Conservation (phyloP, 441 rosid species). For the Codiaeum variegatum region DNA sequence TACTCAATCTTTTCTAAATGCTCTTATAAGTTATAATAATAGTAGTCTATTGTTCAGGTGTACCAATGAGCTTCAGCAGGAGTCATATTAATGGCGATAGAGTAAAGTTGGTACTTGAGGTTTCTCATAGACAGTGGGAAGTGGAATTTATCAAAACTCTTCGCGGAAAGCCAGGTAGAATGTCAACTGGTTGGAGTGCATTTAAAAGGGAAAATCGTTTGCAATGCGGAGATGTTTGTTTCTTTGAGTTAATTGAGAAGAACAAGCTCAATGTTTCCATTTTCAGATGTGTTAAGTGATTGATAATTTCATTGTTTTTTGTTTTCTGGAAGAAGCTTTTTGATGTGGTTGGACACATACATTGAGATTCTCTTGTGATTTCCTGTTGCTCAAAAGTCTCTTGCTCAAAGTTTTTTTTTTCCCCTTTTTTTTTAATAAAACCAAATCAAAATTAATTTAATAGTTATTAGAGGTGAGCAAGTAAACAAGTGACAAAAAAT, state of each 20-base stretch:
- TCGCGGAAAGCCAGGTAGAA: not conserved
- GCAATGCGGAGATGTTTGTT: constrained; percentile 15
- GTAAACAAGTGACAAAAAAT: too few relatives aligned
- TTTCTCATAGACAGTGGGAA: constrained; percentile 18
- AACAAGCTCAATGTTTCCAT: constrained; percentile 2
- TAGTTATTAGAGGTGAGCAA: too few relatives aligned
- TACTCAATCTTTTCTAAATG: too few relatives aligned
- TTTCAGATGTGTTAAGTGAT: constrained; percentile 1
- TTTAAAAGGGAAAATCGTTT: constrained; percentile 24
- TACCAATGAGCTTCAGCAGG: not conserved
- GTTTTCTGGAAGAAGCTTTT: not conserved
- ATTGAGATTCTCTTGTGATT: not conserved
- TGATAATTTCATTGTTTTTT: not conserved
- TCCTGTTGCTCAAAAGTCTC: too few relatives aligned
- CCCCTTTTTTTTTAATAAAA: too few relatives aligned
- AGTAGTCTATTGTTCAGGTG: constrained; percentile 11
- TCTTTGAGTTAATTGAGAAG: not conserved
- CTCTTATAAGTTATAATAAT: not conserved
- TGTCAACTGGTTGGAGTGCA: constrained; percentile 19
- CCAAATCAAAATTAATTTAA: too few relatives aligned
- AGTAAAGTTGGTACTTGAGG: constrained; percentile 6
- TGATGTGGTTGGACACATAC: not conserved
- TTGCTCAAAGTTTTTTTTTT: too few relatives aligned
- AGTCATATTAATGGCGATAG: not conserved
- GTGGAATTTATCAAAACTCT: not conserved